Base-by-base conservation (phyloP, 108 stramenopile genomes). In the Aurantiochytrium sp. region DNA sequence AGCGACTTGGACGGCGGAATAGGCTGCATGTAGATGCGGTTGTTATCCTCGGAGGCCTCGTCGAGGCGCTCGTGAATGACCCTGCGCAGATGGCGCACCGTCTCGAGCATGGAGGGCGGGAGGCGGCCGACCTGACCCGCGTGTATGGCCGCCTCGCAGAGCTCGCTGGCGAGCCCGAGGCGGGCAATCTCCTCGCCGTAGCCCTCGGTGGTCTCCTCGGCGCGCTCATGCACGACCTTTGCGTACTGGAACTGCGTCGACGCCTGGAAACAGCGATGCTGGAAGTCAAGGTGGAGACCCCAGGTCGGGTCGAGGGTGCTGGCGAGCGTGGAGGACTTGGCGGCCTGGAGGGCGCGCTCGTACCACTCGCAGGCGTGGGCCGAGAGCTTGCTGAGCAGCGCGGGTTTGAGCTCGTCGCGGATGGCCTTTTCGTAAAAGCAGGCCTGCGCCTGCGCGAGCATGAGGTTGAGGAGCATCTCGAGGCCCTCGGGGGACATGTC, bases 371-470 rank as follows among this genome's bases (percentile, higher is more conserved):
- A 31, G 30, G 85, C 68, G 30, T 90, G 87, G 19, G 45, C 27
- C 4, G 90, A 87, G 1, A 90, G 85, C 27, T 88, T 88, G 17
- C 86, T 54, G 8, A 90, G 17, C 3, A 90, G 6, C 5, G 24
- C 54, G n/a, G 87, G 86, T 54, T 52, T 87, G 42, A 54, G 36
- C 86, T 87, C 31, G 4, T 87, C 52, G 17, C 69, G 27, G 39
- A 88, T 54, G 41, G 90, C 90, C 85, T 89, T 90, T 87, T 91
- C 90, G 86, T 89, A 91, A 55, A 87, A 91, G 55, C 90, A 91
- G 10, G 86, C 68, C 54, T 91, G 90, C 12, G 90, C 90, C 69
- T 91, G 90, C 4, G 90, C 90, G 19, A 91, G 73, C 85, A 89
- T 68, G 32, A 90, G 48, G 37, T 69, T 85, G 22, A 1, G 10